Conservation (phyloP, 805 yeast genomes). For the Starmerella floris region DNA sequence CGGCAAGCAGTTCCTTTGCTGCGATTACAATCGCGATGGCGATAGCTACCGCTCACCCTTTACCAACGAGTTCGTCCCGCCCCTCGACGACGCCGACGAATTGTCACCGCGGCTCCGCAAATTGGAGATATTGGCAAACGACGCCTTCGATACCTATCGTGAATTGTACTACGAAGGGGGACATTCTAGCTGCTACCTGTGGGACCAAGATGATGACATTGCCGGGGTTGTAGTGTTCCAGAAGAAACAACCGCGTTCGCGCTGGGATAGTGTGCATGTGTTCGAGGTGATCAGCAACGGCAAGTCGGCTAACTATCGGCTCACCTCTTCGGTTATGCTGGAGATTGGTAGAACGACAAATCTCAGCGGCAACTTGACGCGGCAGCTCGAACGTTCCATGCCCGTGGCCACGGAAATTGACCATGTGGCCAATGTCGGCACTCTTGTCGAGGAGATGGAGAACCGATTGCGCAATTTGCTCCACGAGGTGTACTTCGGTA, state of each 20-base stretch:
- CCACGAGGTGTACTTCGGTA: slow-evolving; percentile 91
- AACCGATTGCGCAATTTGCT: slow-evolving; percentile 71
- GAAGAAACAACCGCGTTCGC: slow-evolving; percentile 31
- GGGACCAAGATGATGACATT: slow-evolving; percentile 68
- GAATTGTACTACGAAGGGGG: slow-evolving; percentile 96
- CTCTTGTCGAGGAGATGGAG: slow-evolving; percentile 77
- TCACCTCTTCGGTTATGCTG: slow-evolving; percentile 79
- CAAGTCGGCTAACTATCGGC: slow-evolving; percentile 37
- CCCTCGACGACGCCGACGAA: slow-evolving; percentile 44
- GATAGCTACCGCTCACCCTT: slow-evolving; percentile 88
- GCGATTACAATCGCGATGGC: slow-evolving; percentile 92
- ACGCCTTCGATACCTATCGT: slow-evolving; percentile 81
- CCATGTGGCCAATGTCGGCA: slow-evolving; percentile 80
- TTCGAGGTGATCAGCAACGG: slow-evolving; percentile 43
- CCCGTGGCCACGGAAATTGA: slow-evolving; percentile 38
- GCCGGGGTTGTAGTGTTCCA: slow-evolving; percentile 87
- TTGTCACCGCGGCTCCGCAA: slow-evolving; percentile 57
- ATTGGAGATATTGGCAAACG: slow-evolving; percentile 71
- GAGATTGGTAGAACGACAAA: slow-evolving; percentile 41
- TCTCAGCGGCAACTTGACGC: slow-evolving; percentile 70
- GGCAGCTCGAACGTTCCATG: slow-evolving; percentile 53
- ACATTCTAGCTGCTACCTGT: slow-evolving; percentile 69
- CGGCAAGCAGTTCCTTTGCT: slow-evolving; percentile 62
- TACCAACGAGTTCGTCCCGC: slow-evolving; percentile 55
- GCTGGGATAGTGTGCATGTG: slow-evolving; percentile 92